Percentiles rank a stretch among this genome's conserved stretches.
phyloP scores from a whole-genome alignment of 2,329 filamentous ascomycete genomes.

The Scorias spongiosa region DNA sequence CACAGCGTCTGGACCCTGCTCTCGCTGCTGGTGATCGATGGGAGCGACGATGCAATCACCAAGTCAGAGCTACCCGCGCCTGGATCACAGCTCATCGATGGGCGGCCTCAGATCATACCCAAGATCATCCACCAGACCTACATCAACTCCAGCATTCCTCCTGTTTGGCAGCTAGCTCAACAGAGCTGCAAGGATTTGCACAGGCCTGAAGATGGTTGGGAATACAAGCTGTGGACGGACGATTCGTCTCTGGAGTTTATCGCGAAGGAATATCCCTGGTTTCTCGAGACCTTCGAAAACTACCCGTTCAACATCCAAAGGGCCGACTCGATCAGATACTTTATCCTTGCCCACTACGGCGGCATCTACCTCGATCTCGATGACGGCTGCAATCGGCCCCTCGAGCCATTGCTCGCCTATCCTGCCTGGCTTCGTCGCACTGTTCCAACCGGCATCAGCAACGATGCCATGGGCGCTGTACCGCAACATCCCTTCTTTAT shows the following conservation, averaged over 20 bases:
- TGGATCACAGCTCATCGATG: slow-evolving; percentile 40
- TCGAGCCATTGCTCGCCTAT: slow-evolving; percentile 51
- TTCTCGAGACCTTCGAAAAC: slow-evolving; percentile 49
- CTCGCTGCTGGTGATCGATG: slow-evolving; percentile 53
- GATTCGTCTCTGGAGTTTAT: slow-evolving; percentile 56
- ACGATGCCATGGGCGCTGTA: slow-evolving; percentile 63
- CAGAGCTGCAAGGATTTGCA: slow-evolving; percentile 53
- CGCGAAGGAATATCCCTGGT: slow-evolving; percentile 59
- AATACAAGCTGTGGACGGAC: slow-evolving; percentile 75
- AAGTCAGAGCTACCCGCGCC: slow-evolving; percentile 50
- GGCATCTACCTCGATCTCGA: slow-evolving; percentile 73
- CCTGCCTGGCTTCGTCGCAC: slow-evolving; percentile 58
- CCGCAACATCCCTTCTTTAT: slow-evolving; percentile 62
- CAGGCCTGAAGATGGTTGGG: slow-evolving; percentile 30
- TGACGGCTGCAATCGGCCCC: slow-evolving; percentile 49
- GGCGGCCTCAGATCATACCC: slow-evolving; percentile 47
- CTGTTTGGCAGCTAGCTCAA: slow-evolving; percentile 49
- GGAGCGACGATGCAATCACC: slow-evolving; percentile 50
- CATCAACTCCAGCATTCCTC: slow-evolving; percentile 53
- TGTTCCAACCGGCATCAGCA: slow-evolving; percentile 61
- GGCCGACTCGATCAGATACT: slow-evolving; percentile 63
- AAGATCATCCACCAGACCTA: slow-evolving; percentile 70
- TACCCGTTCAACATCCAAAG: slow-evolving; percentile 65
- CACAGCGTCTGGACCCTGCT: slow-evolving; percentile 57
- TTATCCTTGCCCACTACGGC: slow-evolving; percentile 60